Percentiles rank a stretch among this genome's conserved stretches.
These are phyloP conservation scores for Lepidium africanum DNA, from an alignment of 345 rosid genomes.

Conservation along the genomic window DNA sequence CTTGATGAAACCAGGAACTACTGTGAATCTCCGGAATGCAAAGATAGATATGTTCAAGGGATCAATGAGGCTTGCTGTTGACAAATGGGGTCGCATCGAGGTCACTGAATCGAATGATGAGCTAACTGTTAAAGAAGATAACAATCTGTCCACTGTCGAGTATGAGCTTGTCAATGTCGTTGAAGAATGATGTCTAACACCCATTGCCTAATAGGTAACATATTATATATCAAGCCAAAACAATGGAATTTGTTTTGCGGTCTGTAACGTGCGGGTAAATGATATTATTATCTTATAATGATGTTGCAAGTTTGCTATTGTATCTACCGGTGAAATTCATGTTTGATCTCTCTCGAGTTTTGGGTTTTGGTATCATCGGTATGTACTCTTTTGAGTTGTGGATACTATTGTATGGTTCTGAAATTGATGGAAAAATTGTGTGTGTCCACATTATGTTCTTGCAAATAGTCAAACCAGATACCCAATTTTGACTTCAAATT, in stretches of 20 bases:
- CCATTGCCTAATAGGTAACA: neutral
- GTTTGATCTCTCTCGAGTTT: neutral
- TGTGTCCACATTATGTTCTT: neutral
- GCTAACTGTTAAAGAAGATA: constrained; percentile 36
- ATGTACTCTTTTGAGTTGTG: neutral
- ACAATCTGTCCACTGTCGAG: constrained; percentile 43
- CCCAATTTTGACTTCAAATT: neutral
- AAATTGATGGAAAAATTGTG: neutral
- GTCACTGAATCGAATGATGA: constrained; percentile 28
- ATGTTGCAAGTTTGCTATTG: constrained; percentile 11
- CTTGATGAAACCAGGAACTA: constrained; percentile 39
- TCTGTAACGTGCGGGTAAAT: neutral
- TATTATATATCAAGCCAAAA: neutral
- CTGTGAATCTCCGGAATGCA: constrained; percentile 43
- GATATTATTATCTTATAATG: neutral
- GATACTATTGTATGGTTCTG: constrained; percentile 5
- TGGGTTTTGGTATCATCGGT: constrained; percentile 1
- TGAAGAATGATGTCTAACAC: constrained; percentile 31
- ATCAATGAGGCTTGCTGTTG: constrained; percentile 51
- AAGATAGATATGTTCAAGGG: constrained; percentile 56
- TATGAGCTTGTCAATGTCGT: constrained; percentile 45
- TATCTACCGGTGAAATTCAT: neutral
- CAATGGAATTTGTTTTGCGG: constrained; percentile 9
- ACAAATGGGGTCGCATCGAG: constrained; percentile 53
- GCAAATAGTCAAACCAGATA: neutral